Percentiles rank a stretch among this genome's conserved stretches.
These are phyloP conservation scores for Penicillium sp. DNA, from an alignment of 2,329 filamentous ascomycete genomes.

Conservation along the genomic window DNA sequence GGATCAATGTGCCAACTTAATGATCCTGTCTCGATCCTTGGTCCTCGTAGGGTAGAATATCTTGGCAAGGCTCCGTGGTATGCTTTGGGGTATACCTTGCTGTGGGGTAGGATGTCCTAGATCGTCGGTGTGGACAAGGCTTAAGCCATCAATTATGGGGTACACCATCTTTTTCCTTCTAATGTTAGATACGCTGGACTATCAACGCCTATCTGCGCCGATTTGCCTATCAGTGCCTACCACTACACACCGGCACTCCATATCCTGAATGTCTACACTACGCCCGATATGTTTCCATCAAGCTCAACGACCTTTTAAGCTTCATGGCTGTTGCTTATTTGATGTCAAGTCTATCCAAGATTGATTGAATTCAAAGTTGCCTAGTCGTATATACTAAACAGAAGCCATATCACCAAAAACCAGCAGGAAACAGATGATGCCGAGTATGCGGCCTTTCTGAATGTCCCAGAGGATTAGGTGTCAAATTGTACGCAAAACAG, in stretches of 20 bases:
- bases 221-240: background rate
- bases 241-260: background rate
- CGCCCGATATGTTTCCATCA: background rate
- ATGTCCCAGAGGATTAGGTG: background rate
- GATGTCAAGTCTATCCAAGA: background rate
- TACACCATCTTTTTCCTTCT: background rate
- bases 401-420: background rate
- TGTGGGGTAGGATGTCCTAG: background rate
- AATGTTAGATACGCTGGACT: too few species aligned
- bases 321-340: background rate
- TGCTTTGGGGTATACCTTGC: background rate
- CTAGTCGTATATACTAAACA: slow-evolving; percentile 1
- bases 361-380: slow-evolving; percentile 2
- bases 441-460: background rate
- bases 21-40: background rate
- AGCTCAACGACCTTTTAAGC: too few species aligned
- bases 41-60: slow-evolving; percentile 2
- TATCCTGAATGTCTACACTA: background rate
- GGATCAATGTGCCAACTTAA: background rate
- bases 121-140: background rate
- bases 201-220: too few species aligned
- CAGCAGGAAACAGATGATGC: background rate
- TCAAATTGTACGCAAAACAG: slow-evolving; percentile 6
- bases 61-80: background rate
- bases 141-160: background rate